These are phyloP conservation scores for Suillus americanus DNA, from an alignment of 768 basidiomycete species.

Conservation along the genomic window DNA sequence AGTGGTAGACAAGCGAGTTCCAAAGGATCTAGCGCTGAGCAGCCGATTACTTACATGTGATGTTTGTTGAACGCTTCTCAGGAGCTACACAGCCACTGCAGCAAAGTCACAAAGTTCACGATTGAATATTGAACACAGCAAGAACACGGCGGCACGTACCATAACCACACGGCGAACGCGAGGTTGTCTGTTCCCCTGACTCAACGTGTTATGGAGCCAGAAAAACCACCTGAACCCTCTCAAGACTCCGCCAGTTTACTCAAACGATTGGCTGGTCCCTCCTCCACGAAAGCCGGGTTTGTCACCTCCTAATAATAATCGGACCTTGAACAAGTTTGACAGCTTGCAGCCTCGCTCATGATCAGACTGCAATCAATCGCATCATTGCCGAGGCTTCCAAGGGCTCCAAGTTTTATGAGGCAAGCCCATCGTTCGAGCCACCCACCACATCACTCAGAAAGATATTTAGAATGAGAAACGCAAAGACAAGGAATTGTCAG, in stretches of 20 bases:
- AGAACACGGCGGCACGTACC: neutral
- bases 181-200: neutral
- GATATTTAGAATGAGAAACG: slow-evolving; percentile 76
- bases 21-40: neutral
- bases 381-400: slow-evolving; percentile 90
- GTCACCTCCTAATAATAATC: slow-evolving; percentile 21
- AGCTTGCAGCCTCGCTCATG: slow-evolving; percentile 57
- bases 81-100: slow-evolving; percentile 1
- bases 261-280: slow-evolving; percentile 83
- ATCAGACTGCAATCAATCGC: slow-evolving; percentile 82
- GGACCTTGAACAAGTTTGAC: slow-evolving; percentile 13
- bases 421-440: slow-evolving; percentile 27
- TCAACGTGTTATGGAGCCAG: slow-evolving; percentile 10
- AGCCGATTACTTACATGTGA: neutral
- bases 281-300: slow-evolving; percentile 86
- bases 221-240: slow-evolving; percentile 37
- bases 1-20: too few species aligned
- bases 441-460: slow-evolving; percentile 3
- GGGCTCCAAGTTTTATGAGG: slow-evolving; percentile 92
- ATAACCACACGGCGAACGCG: neutral
- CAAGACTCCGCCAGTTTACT: slow-evolving; percentile 71
- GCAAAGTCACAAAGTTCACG: neutral
- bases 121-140: neutral
- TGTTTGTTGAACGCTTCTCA: neutral
- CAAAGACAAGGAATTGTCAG: slow-evolving; percentile 83